A percentile compares a stretch with the other conserved stretches of the same genome.
phyloP scores from a whole-genome alignment of 192 early-diverging fungal genomes.

The Dissophora globulifera region DNA sequence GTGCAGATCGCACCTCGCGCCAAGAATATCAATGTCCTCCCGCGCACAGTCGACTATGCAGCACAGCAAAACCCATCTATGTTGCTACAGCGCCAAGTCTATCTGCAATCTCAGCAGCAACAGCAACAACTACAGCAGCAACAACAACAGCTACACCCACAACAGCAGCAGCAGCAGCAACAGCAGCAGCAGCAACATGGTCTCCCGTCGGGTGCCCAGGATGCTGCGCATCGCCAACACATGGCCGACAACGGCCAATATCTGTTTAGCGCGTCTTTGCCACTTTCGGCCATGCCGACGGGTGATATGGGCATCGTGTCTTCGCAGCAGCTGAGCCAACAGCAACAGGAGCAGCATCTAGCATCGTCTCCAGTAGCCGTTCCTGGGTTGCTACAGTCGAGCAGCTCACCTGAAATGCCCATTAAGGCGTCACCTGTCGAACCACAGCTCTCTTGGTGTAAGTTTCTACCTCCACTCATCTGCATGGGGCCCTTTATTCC shows the following conservation, averaged over 20 bases:
- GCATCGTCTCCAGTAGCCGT: conserved; percentile 15
- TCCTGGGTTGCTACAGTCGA: conserved; percentile 28
- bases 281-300: conserved; percentile 20
- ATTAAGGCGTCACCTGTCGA: conserved; percentile 49
- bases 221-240: conserved; percentile 16
- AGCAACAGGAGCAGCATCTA: conserved; percentile 12
- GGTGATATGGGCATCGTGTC: conserved; percentile 8
- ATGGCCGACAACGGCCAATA: conserved; percentile 28
- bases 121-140: conserved; percentile 9
- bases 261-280: conserved; percentile 29
- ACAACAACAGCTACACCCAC: neutral
- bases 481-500: neutral
- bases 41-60: conserved; percentile 30
- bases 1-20: conserved; percentile 45
- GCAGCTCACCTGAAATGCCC: conserved; percentile 48
- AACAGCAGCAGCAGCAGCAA: conserved; percentile 14
- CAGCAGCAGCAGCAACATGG: conserved; percentile 9
- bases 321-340: neutral
- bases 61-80: conserved; percentile 24
- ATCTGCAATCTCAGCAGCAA: conserved; percentile 13
- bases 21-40: conserved; percentile 34
- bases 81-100: conserved; percentile 4
- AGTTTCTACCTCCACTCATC: neutral
- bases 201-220: neutral
- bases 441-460: conserved; percentile 48